Evolutionary conservation across 1,284 basidiomycete genomes (phyloP).

Genomic region (Polyporus tsugae): DNA sequence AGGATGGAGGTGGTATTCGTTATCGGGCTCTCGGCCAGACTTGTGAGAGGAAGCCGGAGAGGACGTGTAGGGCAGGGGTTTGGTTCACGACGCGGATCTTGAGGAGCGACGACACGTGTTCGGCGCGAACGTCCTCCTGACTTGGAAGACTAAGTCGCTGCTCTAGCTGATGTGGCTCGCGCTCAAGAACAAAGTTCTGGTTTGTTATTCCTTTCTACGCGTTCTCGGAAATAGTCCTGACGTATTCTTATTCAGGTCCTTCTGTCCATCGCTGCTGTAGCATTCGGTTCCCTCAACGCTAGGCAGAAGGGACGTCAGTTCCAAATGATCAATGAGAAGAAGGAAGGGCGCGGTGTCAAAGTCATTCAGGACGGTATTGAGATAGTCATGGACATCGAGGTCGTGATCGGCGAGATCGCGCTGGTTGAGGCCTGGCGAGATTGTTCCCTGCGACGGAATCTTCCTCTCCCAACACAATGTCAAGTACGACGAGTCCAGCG

Average conservation of each 20-base stretch:
- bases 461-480: conserved; percentile 94
- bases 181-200: conserved; percentile 94
- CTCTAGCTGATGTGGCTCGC: conserved; percentile 93
- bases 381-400: conserved; percentile 84
- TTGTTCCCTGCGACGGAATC: conserved; percentile 95
- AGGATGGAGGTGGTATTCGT: conserved; percentile 33
- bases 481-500: conserved; percentile 95
- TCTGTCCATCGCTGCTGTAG: conserved; percentile 89
- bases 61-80: conserved; percentile 36
- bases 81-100: conserved; percentile 62
- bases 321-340: conserved; percentile 91
- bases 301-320: conserved; percentile 99
- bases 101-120: conserved; percentile 80
- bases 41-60: conserved; percentile 33
- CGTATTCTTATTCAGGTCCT: conserved; percentile 65
- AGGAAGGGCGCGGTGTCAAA: conserved; percentile 94
- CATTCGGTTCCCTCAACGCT: conserved; percentile 92
- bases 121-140: conserved; percentile 86
- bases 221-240: conserved; percentile 4
- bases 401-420: conserved; percentile 94
- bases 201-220: conserved; percentile 48
- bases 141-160: conserved; percentile 81
- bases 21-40: conserved; percentile 32
- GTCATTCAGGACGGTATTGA: conserved; percentile 89
- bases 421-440: conserved; percentile 95